Conservation (phyloP, 2,329 filamentous ascomycete species). For the Corynespora cassiicola region DNA sequence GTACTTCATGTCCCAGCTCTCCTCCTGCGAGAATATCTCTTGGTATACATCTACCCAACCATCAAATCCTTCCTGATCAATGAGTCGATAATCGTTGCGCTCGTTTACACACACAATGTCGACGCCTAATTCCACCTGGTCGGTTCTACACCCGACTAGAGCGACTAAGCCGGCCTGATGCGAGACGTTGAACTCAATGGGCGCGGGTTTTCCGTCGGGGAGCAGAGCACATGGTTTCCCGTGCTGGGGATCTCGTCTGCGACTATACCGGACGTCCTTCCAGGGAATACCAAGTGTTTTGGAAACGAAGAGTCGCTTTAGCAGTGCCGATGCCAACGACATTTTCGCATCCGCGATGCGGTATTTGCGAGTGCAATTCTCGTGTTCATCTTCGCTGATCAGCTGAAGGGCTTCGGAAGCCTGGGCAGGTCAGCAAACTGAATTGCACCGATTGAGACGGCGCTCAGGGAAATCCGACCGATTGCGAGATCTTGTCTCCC, state of each 20-base stretch:
- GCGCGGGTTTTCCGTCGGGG: slow-evolving; percentile 44
- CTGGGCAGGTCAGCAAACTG: slow-evolving; percentile 25
- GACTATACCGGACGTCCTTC: slow-evolving; percentile 63
- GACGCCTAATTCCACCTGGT: slow-evolving; percentile 64
- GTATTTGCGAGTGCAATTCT: slow-evolving; percentile 66
- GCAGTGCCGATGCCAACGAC: slow-evolving; percentile 72
- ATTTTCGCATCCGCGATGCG: slow-evolving; percentile 77
- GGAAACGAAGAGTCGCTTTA: slow-evolving; percentile 75
- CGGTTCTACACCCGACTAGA: slow-evolving; percentile 58
- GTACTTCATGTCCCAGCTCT: slow-evolving; percentile 69
- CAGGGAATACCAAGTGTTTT: slow-evolving; percentile 66
- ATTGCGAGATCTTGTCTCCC: slow-evolving; percentile 51
- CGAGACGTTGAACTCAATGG: slow-evolving; percentile 76
- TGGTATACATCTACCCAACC: slow-evolving; percentile 74
- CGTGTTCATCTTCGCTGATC: slow-evolving; percentile 60
- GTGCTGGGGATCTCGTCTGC: slow-evolving; percentile 59
- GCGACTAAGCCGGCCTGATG: slow-evolving; percentile 80
- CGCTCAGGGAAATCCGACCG: slow-evolving; percentile 24
- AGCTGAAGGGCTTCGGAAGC: slow-evolving; percentile 51
- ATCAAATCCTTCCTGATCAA: slow-evolving; percentile 68
- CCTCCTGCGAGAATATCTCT: slow-evolving; percentile 70
- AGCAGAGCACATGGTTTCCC: slow-evolving; percentile 59
- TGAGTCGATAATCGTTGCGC: slow-evolving; percentile 66
- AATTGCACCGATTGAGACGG: slow-evolving; percentile 8
- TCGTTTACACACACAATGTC: slow-evolving; percentile 80